Base-by-base conservation (phyloP, 2,329 filamentous ascomycete genomes). In the Geosmithia putterillii region DNA sequence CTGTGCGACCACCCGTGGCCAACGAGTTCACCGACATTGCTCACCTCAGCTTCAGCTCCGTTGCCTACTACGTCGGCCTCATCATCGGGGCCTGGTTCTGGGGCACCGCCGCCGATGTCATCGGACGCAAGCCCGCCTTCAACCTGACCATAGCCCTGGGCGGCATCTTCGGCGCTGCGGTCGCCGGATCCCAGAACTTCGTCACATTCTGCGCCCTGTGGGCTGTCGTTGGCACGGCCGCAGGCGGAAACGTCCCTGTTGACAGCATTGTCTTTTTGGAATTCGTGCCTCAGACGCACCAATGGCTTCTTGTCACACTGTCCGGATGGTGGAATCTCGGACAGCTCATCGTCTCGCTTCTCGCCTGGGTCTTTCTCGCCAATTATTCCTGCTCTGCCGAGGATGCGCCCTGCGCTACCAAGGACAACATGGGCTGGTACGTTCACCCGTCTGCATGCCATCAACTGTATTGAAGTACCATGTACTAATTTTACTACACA, bases 121-220 rank as follows among this genome's bases (percentile, higher is more conserved):
- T 67, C 42, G 66, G 66, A 15, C 61, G 65, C 14, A 57, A 58
- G 21, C 65, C 60, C 1, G 66, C 67, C 0, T 71, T 70, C 52
- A 71, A 70, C 43, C 54, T 51, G 0, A 70, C 67, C 0, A 57
- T 70, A 2, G 50, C 70, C 4, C 54, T 69, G 4, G 62, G 61
- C 0, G 65, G 64, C 1, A 62, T 79, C 2, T 81, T 80, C 48
- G 79, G 72, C 0, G 64, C 78, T 17, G 62, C 73, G 0, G 73
- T 71, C 3, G 78, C 76, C 0, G 72, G 73, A 0, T 68, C 72
- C 0, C 72, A 70, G 2, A 78, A 70, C 47, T 83, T 81, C 45
- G 67, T 67, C 1, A 69, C 71, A 0, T 69, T 79, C 25, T 73
- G 69, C 7, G 56, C 62, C 2, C 72, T 81, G 45, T 74, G 73